Percentiles rank a stretch among this genome's conserved stretches.
These are phyloP conservation scores for Haplographium delicatum DNA, from an alignment of 495 filamentous ascomycete genomes.

Conservation along the genomic window DNA sequence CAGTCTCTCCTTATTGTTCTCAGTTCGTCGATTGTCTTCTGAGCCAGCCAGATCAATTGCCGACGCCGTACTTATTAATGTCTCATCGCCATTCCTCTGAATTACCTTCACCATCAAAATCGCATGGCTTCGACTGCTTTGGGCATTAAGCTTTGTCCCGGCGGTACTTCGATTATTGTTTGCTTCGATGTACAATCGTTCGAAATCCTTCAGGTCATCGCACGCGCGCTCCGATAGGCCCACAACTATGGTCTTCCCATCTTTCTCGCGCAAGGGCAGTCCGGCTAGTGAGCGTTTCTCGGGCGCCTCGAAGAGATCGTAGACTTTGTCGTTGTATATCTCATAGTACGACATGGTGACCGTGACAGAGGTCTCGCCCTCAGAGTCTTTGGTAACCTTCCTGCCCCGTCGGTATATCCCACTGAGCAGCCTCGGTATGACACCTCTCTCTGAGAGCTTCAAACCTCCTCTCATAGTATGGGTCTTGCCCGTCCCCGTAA, in stretches of 20 bases:
- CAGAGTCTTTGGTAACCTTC: conserved; percentile 82
- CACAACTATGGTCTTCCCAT: conserved; percentile 89
- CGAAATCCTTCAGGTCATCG: conserved; percentile 86
- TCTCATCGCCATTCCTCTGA: conserved; percentile 64
- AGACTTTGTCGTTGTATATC: conserved; percentile 97
- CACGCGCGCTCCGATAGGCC: conserved; percentile 85
- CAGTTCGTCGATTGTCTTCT: conserved; percentile 91
- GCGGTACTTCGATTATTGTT: conserved; percentile 90
- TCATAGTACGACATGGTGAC: conserved; percentile 94
- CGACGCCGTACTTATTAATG: conserved; percentile 74
- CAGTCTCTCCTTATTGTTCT: conserved; percentile 90
- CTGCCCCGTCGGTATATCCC: conserved; percentile 78
- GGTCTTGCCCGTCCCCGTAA: conserved; percentile 94
- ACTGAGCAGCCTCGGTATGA: conserved; percentile 85
- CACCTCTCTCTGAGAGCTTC: conserved; percentile 79
- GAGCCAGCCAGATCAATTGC: conserved; percentile 96
- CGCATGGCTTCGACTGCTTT: conserved; percentile 89
- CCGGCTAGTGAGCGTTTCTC: conserved; percentile 85
- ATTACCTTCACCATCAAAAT: conserved; percentile 86
- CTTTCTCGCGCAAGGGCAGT: conserved; percentile 80
- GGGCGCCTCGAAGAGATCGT: conserved; percentile 83
- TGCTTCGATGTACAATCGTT: conserved; percentile 85
- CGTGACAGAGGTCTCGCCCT: conserved; percentile 64
- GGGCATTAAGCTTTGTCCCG: conserved; percentile 92
- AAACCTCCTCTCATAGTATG: conserved; percentile 97